These are phyloP conservation scores for Cyclospora cayetanensis DNA, from an alignment of 169 alveolate species.

Conservation along the genomic window DNA sequence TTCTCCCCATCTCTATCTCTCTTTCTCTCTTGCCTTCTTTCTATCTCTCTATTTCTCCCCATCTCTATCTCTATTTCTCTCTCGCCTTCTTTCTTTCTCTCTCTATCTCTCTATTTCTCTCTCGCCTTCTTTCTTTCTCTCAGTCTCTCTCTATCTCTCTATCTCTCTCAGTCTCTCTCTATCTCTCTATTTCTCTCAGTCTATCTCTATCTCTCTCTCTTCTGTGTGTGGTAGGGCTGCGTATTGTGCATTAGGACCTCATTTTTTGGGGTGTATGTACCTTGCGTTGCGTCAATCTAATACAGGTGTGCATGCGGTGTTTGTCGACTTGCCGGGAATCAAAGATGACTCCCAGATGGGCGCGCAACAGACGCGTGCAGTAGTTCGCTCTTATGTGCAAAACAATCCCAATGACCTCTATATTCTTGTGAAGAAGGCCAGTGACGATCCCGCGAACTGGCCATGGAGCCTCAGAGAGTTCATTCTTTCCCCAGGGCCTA, in stretches of 20 bases:
- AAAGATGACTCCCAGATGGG: conserved; percentile 91
- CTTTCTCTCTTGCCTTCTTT: neutral
- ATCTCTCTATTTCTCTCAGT: neutral
- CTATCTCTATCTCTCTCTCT: neutral
- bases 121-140: neutral
- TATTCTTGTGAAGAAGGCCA: conserved; percentile 87
- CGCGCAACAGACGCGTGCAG: conserved; percentile 86
- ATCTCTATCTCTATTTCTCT: neutral
- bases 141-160: neutral
- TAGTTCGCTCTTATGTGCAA: conserved; percentile 87
- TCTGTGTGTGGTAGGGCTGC: neutral
- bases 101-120: neutral
- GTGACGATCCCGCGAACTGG: conserved; percentile 93
- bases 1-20: neutral
- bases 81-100: neutral
- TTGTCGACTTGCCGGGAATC: conserved; percentile 92
- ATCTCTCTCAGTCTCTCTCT: neutral
- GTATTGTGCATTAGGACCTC: neutral
- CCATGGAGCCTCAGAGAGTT: conserved; percentile 89
- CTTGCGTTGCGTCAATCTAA: neutral
- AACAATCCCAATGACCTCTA: conserved; percentile 90
- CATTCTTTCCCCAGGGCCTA: conserved; percentile 83
- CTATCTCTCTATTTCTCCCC: neutral
- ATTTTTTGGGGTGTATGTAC: neutral
- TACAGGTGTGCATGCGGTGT: conserved; percentile 86